Evolutionary conservation across 2,329 filamentous ascomycete genomes (phyloP), one percentile per base, ranked within the genome.

Genomic region (Pseudogymnoascus verrucosus): DNA sequence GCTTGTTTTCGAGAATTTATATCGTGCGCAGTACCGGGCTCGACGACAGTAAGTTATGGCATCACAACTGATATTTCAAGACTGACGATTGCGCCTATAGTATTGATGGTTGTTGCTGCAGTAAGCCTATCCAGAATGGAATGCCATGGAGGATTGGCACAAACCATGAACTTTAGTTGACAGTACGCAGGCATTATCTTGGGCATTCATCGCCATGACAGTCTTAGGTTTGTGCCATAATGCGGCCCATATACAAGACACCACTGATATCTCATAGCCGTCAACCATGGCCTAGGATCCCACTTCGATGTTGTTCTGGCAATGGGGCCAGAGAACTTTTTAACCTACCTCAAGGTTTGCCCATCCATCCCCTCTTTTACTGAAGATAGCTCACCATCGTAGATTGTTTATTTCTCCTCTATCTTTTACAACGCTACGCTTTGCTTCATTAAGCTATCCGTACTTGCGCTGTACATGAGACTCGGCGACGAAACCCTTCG

Each of bases 361-460:
- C 26, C n/a, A 57, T 28, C 12, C 11, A 8, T 8, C 10, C 14
- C n/a, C 28, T 14, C 14, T 31, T 61, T 42, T 14, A 61, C 23
- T 42, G 31, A 5, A n/a, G 11, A 23, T 39, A 3, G 16, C 61
- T 63, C 26, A 63, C 26, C 23, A 0, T 10, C 14, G 2, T 36
- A 63, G 61, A 12, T 63, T 26, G 61, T 63, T 5, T 63, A 54
- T 44, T 51, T 63, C 21, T 63, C 61, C 16, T 63, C 61, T 0
- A 63, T 63, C 28, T 63, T 63, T 31, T 63, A 63, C 61, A 63
- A 63, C 11, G 61, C 61, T 19, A 57, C 47, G 47, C 28, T 57
- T 1, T 57, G 47, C 47, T 80, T 80, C 68, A 73, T 81, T 70
- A 81, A 82, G 68, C 73, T 76, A 28, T 81, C 78, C 1, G 77